Evolutionary conservation across 768 basidiomycete genomes (phyloP), one percentile per base, ranked within the genome.

Genomic region (Amanita inopinata): DNA sequence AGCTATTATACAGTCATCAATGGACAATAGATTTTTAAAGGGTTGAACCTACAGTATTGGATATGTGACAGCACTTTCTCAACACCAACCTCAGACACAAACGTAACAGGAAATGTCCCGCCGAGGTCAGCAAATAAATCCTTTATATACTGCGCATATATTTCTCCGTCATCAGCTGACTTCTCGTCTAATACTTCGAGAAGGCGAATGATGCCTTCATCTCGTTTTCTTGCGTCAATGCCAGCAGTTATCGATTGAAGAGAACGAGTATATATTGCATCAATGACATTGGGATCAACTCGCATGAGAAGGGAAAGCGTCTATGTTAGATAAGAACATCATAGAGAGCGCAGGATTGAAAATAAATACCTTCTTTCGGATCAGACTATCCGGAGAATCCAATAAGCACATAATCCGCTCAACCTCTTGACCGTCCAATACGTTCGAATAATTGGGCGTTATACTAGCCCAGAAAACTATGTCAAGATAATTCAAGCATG

Each of bases 371-470:
- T 69, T 79, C 39, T 58, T 66, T 43, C 83, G 69, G 30, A 86
- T 72, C 20, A 67, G 52, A 6, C 55, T 48, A 55, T 90, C 87
- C 1, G 66, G 58, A 2, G 74, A 76, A 46, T 79, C 71, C 19
- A 90, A 61, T 11, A 83, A 59, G 46, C 69, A 71, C 76, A 90
- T 83, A 15, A 89, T 65, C 24, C 66, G 64, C 38, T 80, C 80
- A 28, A 90, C 85, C 40, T 89, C 86, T 70, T 72, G 73, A 41
- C 66, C 74, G n/a, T 84, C 79, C 34, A 89, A 58, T 6, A 76
- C 60, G 1, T 77, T 63, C 25, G 71, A 67, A 14, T 70, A 57
- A 4, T 69, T 66, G 3, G 67, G 57, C 5, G 56, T 61, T 6
- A 71, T 76, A 9, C 85, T 87, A 5, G 83, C 80, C 87, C 87